Percentiles rank a stretch among this genome's conserved stretches.
These are phyloP conservation scores for Corylus heterophylla DNA, from an alignment of 306 rosid genomes.

Conservation along the genomic window DNA sequence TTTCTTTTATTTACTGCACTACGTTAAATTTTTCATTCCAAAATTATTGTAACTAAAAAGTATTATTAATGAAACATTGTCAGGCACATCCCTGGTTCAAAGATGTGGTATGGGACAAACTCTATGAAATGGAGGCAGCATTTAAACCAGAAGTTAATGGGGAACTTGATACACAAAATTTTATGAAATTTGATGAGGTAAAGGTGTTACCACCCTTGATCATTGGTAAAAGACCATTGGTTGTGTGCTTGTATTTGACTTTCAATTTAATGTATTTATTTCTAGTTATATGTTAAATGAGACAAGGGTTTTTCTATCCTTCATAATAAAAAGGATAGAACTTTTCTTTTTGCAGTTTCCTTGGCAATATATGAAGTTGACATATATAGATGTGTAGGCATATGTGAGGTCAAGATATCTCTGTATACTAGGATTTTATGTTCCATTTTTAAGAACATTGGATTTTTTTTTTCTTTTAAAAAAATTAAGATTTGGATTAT, in stretches of 20 bases:
- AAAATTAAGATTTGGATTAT: background rate
- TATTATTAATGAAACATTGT: slow-evolving; percentile 16
- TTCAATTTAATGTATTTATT: background rate
- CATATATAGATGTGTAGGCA: background rate
- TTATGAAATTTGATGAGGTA: slow-evolving; percentile 91
- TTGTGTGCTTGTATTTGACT: background rate
- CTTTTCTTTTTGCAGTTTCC: background rate
- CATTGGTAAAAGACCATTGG: slow-evolving; percentile 1
- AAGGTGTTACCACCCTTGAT: slow-evolving; percentile 19
- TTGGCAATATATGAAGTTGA: background rate
- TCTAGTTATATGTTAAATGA: background rate
- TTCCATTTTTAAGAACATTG: background rate
- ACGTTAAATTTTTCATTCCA: slow-evolving; percentile 1
- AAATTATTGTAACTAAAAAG: background rate
- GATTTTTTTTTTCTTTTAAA: background rate
- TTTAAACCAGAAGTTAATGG: slow-evolving; percentile 87
- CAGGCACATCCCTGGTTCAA: slow-evolving; percentile 96
- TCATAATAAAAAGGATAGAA: background rate
- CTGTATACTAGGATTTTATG: background rate
- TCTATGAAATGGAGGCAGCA: slow-evolving; percentile 85
- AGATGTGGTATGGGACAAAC: slow-evolving; percentile 68
- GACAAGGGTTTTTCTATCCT: background rate
- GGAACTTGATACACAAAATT: slow-evolving; percentile 95
- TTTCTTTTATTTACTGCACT: background rate
- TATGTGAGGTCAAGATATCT: background rate